These are phyloP conservation scores for Arthrobotrys conoides DNA, from an alignment of 2,329 filamentous ascomycete genomes.

Conservation along the genomic window DNA sequence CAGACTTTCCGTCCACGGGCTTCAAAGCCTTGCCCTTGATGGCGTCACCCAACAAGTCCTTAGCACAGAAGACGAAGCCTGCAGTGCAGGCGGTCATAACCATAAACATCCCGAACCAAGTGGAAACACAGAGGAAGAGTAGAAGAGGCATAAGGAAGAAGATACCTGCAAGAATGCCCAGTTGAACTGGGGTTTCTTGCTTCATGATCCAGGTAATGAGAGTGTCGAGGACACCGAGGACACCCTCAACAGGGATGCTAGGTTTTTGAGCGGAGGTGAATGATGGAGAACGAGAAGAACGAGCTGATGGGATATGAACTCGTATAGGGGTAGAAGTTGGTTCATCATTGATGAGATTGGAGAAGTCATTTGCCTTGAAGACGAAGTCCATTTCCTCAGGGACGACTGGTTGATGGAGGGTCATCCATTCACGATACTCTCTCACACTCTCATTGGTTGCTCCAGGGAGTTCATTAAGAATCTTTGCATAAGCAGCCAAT, in stretches of 20 bases:
- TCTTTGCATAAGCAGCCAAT: conserved; percentile 55
- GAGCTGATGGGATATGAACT: conserved; percentile 48
- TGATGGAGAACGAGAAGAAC: conserved; percentile 49
- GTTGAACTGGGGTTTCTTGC: conserved; percentile 52
- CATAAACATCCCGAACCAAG: conserved; percentile 57
- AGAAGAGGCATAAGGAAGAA: conserved; percentile 56
- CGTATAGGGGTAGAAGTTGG: conserved; percentile 36
- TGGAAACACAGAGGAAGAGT: conserved; percentile 52
- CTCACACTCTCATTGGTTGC: conserved; percentile 39
- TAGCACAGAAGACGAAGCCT: conserved; percentile 47
- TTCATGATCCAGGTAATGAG: conserved; percentile 50
- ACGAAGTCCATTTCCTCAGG: conserved; percentile 60
- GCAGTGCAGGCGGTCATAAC: conserved; percentile 44
- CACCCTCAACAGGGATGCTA: conserved; percentile 33
- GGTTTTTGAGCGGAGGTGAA: conserved; percentile 33
- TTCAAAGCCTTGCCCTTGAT: conserved; percentile 9
- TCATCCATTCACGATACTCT: conserved; percentile 57
- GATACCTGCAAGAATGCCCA: conserved; percentile 45
- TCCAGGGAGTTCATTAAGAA: conserved; percentile 54
- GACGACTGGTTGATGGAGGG: conserved; percentile 50
- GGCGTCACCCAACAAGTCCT: conserved; percentile 34
- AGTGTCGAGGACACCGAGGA: conserved; percentile 41
- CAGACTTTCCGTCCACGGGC: conserved; percentile 24
- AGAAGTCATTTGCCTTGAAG: conserved; percentile 55
- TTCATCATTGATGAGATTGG: conserved; percentile 42